Percentiles rank a stretch among this genome's conserved stretches.
These are phyloP conservation scores for Saccharomycopsis fermentans DNA, from an alignment of 805 yeast species.

Conservation along the genomic window DNA sequence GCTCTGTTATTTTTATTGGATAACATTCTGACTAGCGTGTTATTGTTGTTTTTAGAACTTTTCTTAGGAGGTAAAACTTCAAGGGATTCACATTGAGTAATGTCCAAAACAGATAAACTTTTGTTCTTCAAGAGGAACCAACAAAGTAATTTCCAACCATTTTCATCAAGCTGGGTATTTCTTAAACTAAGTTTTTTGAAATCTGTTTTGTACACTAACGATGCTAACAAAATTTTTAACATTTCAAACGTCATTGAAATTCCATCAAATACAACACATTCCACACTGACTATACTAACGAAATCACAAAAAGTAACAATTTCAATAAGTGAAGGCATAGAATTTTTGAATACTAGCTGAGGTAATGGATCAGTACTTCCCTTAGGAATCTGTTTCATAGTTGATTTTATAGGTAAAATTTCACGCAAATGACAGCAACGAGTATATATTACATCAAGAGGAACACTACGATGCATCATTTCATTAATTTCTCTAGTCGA, in stretches of 20 bases:
- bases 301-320: slow-evolving; percentile 83
- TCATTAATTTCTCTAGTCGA: slow-evolving; percentile 10
- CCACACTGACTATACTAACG: slow-evolving; percentile 73
- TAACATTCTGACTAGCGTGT: slow-evolving; percentile 27
- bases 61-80: slow-evolving; percentile 19
- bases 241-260: slow-evolving; percentile 65
- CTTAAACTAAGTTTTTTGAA: slow-evolving; percentile 66
- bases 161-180: slow-evolving; percentile 63
- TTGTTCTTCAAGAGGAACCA: slow-evolving; percentile 63
- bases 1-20: slow-evolving; percentile 37
- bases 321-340: slow-evolving; percentile 85
- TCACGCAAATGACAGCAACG: slow-evolving; percentile 90
- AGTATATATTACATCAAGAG: slow-evolving; percentile 68
- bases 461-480: slow-evolving; percentile 11
- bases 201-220: slow-evolving; percentile 34
- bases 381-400: slow-evolving; percentile 68
- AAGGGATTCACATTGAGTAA: slow-evolving; percentile 42
- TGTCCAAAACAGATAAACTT: slow-evolving; percentile 47
- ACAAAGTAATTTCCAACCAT: slow-evolving; percentile 77
- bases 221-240: slow-evolving; percentile 39
- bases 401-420: slow-evolving; percentile 85
- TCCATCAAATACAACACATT: slow-evolving; percentile 69
- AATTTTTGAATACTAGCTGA: slow-evolving; percentile 63
- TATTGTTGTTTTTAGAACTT: neutral
- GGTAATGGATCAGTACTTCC: slow-evolving; percentile 71